Evolutionary conservation across 192 early-diverging fungal genomes (phyloP).

Genomic region (Backusella psychrophila): DNA sequence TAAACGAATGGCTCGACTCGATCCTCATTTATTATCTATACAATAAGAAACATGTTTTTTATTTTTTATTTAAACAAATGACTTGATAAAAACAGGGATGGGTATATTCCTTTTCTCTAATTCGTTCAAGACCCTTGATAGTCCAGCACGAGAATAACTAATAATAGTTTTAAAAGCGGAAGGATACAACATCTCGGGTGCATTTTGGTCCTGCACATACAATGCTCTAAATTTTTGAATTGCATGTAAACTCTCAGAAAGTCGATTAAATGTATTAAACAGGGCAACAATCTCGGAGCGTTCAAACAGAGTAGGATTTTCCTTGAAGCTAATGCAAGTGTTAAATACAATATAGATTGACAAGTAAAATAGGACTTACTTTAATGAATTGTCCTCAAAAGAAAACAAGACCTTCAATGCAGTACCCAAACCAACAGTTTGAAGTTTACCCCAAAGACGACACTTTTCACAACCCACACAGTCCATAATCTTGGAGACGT

Average conservation of each 20-base stretch:
- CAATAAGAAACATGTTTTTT: neutral
- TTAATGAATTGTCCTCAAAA: constrained; percentile 67
- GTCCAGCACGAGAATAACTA: neutral
- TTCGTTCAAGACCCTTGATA: neutral
- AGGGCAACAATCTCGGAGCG: constrained; percentile 86
- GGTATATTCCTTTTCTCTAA: constrained; percentile 12
- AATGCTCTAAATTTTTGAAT: constrained; percentile 80
- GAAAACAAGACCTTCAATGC: constrained; percentile 96
- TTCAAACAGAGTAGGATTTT: constrained; percentile 52
- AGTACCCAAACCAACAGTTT: constrained; percentile 90
- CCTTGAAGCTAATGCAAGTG: constrained; percentile 36
- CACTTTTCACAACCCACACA: constrained; percentile 99
- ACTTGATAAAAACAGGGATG: constrained; percentile 1
- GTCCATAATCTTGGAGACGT: constrained; percentile 98
- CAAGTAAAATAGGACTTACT: constrained; percentile 35
- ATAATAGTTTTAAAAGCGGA: neutral
- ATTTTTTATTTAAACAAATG: neutral
- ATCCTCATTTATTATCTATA: neutral
- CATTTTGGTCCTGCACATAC: constrained; percentile 49
- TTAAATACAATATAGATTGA: neutral
- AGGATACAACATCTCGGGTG: neutral
- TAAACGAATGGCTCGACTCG: neutral
- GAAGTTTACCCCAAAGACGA: constrained; percentile 96
- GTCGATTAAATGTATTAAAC: constrained; percentile 85
- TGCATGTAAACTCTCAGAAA: constrained; percentile 81